Base-by-base conservation (phyloP, 768 basidiomycete species). In the Multifurca ochricompacta region DNA sequence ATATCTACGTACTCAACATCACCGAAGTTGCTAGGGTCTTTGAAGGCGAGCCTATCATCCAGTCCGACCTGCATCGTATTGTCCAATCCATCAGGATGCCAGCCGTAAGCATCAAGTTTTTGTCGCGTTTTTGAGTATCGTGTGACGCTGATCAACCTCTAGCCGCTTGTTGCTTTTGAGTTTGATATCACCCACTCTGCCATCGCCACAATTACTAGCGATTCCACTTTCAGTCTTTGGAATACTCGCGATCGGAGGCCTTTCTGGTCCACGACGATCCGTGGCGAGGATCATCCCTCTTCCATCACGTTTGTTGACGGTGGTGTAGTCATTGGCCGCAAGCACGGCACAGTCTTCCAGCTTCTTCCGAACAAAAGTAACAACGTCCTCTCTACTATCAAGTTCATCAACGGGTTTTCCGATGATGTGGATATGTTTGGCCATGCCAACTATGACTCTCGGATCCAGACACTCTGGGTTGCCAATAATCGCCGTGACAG, bases 381-480 rank as follows among this genome's bases (percentile, higher is more conserved):
- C 67, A 75, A 74, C 43, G 77, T 91, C 2, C 72, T 89, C 28
- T 87, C 90, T 13, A 89, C 85, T 6, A 74, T 90, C 69, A 87
- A 81, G 64, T 92, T 92, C 64, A 71, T 85, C 63, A 86, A 82
- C 59, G 81, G 80, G 19, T 66, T 59, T 48, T 77, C 76, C 55
- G 89, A 91, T 37, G 89, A 91, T 63, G 74, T 73, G 14, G 87
- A 89, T 8, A 91, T 92, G 87, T 92, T 90, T 66, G 87, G 90
- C 13, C 90, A 92, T 63, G 80, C 85, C 60, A 84, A 80, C 63
- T 92, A 92, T 64, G 90, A 92, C 70, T 76, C 86, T 0, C 74
- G 87, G 41, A 91, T 91, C 56, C 86, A 87, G 70, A 91, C 87
- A 0, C 73, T 92, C 28, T 92, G 90, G 90, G 77, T 91, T 18